Evolutionary conservation across 768 basidiomycete species (phyloP).

Genomic region (Russula foetens): DNA sequence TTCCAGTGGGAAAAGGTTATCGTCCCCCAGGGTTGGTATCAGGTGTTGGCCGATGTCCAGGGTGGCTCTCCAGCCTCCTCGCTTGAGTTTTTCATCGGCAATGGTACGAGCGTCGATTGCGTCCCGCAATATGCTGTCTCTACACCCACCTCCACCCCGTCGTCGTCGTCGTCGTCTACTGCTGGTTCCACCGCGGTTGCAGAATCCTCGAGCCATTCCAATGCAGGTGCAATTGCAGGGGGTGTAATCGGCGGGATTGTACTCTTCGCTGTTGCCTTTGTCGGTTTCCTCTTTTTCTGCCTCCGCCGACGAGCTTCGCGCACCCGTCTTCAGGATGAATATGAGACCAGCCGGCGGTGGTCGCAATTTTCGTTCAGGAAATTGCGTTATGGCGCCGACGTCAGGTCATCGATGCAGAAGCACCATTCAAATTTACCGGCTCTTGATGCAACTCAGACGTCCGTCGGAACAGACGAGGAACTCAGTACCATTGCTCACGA

Average conservation of each 20-base stretch:
- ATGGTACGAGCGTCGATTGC: constrained; percentile 32
- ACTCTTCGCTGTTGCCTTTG: constrained; percentile 30
- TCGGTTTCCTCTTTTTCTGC: constrained; percentile 19
- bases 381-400: not conserved
- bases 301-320: constrained; percentile 5
- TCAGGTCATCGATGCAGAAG: not conserved
- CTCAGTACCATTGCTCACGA: constrained; percentile 12
- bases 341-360: not conserved
- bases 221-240: constrained; percentile 42
- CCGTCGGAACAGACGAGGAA: constrained; percentile 17
- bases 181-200: constrained; percentile 1
- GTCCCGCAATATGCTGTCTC: constrained; percentile 19
- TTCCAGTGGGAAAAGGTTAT: constrained; percentile 42
- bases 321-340: not conserved
- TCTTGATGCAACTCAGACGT: not conserved
- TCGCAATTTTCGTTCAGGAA: not conserved
- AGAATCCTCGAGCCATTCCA: constrained; percentile 16
- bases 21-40: constrained; percentile 44
- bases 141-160: constrained; percentile 6
- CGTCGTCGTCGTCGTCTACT: constrained; percentile 20
- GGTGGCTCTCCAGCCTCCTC: constrained; percentile 21
- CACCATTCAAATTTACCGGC: not conserved
- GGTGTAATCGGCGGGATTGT: constrained; percentile 42
- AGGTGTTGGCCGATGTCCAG: constrained; percentile 23
- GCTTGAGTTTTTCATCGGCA: constrained; percentile 29